Conservation (phyloP, 2,329 filamentous ascomycete species). For the Pseudogymnoascus sp. region DNA sequence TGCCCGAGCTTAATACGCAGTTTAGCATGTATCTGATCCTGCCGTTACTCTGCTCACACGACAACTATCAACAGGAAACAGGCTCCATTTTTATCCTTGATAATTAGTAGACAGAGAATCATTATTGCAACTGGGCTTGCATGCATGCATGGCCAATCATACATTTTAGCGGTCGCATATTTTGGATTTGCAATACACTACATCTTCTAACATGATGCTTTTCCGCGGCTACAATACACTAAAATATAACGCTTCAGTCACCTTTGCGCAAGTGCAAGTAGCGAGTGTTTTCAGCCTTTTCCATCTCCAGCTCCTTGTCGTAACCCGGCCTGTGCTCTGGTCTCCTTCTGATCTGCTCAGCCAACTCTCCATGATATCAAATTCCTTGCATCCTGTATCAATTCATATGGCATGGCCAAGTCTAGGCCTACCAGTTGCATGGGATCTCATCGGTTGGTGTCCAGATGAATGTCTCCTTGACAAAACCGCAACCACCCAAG, state of each 20-base stretch:
- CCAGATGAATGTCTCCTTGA: not conserved
- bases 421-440: not conserved
- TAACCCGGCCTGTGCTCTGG: not conserved
- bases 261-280: not conserved
- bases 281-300: not conserved
- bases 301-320: not conserved
- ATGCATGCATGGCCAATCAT: not conserved
- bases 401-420: not conserved
- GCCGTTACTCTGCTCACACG: too few relatives aligned
- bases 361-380: not conserved
- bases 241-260: not conserved
- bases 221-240: not conserved
- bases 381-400: too few relatives aligned
- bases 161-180: not conserved
- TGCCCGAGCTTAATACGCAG: not conserved
- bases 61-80: not conserved
- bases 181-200: not conserved
- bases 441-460: not conserved
- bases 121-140: not conserved
- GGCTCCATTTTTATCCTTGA: not conserved
- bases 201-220: not conserved
- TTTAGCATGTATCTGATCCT: not conserved
- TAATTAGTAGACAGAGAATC: not conserved
- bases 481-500: not conserved
- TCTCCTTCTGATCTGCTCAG: not conserved